Evolutionary conservation across 1,284 basidiomycete genomes (phyloP), one percentile per base, ranked within the genome.

Genomic region (Cryptococcus depauperatus): DNA sequence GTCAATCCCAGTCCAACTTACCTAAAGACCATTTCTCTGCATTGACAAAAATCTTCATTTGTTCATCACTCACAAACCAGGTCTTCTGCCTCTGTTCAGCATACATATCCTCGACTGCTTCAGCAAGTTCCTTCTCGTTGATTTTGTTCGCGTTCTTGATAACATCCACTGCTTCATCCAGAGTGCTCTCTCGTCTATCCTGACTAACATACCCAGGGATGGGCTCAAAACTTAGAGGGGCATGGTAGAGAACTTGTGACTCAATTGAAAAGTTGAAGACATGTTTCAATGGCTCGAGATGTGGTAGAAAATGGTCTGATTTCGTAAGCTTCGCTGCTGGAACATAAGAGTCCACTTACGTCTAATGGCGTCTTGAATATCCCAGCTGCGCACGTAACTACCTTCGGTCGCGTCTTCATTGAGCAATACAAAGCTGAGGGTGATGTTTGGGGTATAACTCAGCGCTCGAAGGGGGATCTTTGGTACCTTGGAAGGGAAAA

Each of bases 1-100:
- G 82, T 81, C 35, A 35, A 26, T 13, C 2, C 13, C 16, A 43
- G 27, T 38, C 37, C 16, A 26, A 66, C 77, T 68, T 58, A 91
- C 89, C 87, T 35, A 98, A 68, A 13, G 82, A 85, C 93, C 93
- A 98, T 62, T 91, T 85, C 13, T 90, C 92, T 3, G 89, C 89
- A 61, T 98, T 98, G 44, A 98, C 77, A 60, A 98, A 98, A 0
- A 90, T 80, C 19, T 84, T 88, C 47, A 92, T 75, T 56, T 90
- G 80, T 56, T 90, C 87, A 46, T 81, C 79, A 11, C 79, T 80
- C 32, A 95, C 69, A 0, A 79, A 77, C 65, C 80, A 80, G 0
- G 64, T 61, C 14, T 68, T 69, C 9, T 69, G 57, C 19, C 56
- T 59, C 16, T 52, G 34, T 1, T 37, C 38, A 4, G 55, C 49